Evolutionary conservation across 2,329 filamentous ascomycete genomes (phyloP).

Genomic region (Periconia digitata): DNA sequence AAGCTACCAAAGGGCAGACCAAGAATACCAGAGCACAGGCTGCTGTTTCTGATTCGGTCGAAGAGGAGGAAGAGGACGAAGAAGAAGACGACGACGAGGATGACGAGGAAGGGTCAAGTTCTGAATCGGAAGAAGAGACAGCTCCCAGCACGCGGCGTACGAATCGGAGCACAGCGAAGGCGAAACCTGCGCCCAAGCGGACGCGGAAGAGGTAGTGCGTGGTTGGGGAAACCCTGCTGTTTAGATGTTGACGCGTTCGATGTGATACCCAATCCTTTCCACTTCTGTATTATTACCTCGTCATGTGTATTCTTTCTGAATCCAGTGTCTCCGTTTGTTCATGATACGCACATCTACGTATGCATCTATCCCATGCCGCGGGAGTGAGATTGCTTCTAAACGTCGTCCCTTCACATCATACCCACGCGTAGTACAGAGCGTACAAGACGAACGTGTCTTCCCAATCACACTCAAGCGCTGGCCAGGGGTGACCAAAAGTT

Average conservation of each 20-base stretch:
- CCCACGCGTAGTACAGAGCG: too few species aligned
- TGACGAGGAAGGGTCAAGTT: slow-evolving; percentile 33
- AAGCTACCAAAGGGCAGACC: slow-evolving; percentile 24
- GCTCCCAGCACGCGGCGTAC: slow-evolving; percentile 36
- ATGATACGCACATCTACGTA: too few species aligned
- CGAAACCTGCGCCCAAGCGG: slow-evolving; percentile 29
- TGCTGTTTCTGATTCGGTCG: slow-evolving; percentile 31
- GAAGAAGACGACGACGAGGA: slow-evolving; percentile 34
- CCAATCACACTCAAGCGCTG: too few species aligned
- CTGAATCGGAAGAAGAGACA: slow-evolving; percentile 34
- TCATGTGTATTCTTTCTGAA: too few species aligned
- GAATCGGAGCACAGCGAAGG: slow-evolving; percentile 21
- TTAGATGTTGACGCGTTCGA: background rate
- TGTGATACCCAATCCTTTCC: background rate
- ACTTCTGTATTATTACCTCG: too few species aligned
- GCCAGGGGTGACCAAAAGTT: background rate
- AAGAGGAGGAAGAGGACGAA: slow-evolving; percentile 12
- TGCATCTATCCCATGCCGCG: too few species aligned
- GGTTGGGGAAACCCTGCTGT: background rate
- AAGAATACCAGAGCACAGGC: slow-evolving; percentile 36
- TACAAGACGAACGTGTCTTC: too few species aligned
- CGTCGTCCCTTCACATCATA: too few species aligned
- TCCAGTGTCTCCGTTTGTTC: too few species aligned
- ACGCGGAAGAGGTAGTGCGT: slow-evolving; percentile 26
- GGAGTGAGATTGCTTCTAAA: too few species aligned